Conservation (phyloP, 1,284 basidiomycete genomes). For the Gymnopus androsaceus region DNA sequence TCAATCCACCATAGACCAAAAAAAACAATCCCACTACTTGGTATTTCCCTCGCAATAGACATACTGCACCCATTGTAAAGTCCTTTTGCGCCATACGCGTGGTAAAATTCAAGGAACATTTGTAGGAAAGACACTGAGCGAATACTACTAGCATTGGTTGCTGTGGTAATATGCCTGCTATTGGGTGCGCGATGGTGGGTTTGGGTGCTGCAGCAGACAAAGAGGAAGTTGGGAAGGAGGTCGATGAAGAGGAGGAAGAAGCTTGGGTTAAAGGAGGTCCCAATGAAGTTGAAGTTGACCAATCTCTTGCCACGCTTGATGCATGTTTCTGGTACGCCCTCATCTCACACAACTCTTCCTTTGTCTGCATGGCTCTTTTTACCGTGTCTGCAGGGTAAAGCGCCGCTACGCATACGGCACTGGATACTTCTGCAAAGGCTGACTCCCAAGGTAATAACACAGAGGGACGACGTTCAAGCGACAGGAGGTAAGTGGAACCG, state of each 20-base stretch:
- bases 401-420: conserved; percentile 52
- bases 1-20: conserved; percentile 75
- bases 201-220: neutral
- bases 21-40: conserved; percentile 86
- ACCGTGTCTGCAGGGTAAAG: conserved; percentile 90
- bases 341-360: conserved; percentile 65
- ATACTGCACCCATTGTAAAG: conserved; percentile 88
- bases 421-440: conserved; percentile 78
- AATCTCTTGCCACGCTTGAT: conserved; percentile 18
- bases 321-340: conserved; percentile 20
- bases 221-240: no score
- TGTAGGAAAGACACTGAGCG: conserved; percentile 53
- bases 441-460: conserved; percentile 71
- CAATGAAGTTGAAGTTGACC: conserved; percentile 9
- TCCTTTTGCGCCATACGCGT: conserved; percentile 70
- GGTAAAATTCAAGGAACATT: conserved; percentile 73
- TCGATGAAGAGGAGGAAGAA: no score
- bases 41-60: conserved; percentile 79
- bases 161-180: conserved; percentile 2
- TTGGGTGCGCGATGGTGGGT: neutral
- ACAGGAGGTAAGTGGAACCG: conserved; percentile 16
- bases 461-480: conserved; percentile 22
- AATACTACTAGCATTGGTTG: neutral
- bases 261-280: neutral
- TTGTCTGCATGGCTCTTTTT: conserved; percentile 89